Conservation (phyloP, 441 rosid genomes). For the Oxalis stricta region DNA sequence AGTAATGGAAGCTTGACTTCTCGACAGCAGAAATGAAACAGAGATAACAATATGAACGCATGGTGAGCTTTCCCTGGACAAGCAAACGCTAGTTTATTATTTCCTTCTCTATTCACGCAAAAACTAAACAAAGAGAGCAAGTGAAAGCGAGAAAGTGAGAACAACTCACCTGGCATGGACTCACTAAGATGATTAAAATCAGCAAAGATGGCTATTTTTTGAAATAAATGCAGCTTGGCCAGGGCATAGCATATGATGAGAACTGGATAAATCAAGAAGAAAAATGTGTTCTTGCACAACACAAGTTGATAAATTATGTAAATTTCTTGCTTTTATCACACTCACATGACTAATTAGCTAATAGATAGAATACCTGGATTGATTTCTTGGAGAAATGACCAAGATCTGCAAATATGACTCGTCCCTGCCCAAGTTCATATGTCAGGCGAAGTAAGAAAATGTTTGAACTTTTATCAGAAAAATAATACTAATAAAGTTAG, state of each 20-base stretch:
- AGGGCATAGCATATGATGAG: constrained; percentile 36
- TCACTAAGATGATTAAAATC: constrained; percentile 33
- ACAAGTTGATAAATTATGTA: no score
- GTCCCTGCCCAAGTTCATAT: constrained; percentile 27
- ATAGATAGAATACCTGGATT: constrained; percentile 27
- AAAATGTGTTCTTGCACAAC: constrained; percentile 35
- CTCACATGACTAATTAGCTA: background rate
- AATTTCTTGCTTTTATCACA: background rate
- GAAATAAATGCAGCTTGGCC: constrained; percentile 65
- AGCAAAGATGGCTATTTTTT: constrained; percentile 12
- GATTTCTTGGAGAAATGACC: constrained; percentile 63
- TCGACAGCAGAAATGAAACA: constrained; percentile 42
- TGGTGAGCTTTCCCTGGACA: constrained; percentile 34
- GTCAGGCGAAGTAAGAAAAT: background rate
- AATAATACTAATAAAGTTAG: no score
- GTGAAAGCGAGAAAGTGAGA: background rate
- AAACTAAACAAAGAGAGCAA: background rate
- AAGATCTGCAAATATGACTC: constrained; percentile 66
- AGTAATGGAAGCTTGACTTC: constrained; percentile 70
- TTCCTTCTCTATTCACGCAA: background rate
- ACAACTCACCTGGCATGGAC: constrained; percentile 36
- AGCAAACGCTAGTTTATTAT: no score
- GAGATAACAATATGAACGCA: constrained; percentile 27
- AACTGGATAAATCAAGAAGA: constrained; percentile 37
- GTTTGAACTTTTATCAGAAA: no score